phyloP scores from a whole-genome alignment of 2,329 filamentous ascomycete genomes.

The Aspergillus fumigatus region DNA sequence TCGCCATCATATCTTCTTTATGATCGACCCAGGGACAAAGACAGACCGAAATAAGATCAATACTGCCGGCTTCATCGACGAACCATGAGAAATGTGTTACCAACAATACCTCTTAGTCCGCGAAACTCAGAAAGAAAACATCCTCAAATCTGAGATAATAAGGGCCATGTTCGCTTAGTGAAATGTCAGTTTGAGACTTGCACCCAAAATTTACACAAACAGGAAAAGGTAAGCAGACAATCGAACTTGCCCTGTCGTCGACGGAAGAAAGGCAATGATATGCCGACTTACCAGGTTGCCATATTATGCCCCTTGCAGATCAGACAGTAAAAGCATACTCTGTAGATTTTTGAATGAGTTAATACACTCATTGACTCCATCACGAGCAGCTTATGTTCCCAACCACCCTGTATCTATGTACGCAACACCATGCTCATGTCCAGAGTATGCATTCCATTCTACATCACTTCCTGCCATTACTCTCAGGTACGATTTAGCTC shows the following conservation, averaged over 20 bases:
- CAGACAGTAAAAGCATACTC: neutral
- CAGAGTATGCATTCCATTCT: neutral
- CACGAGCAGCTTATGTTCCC: neutral
- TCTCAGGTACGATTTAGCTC: neutral
- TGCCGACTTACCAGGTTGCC: neutral
- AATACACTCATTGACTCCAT: neutral
- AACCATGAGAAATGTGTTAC: neutral
- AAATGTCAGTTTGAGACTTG: too few species aligned
- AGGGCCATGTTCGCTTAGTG: too few species aligned
- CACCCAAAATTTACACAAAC: neutral
- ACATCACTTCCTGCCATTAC: neutral
- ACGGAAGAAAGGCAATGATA: neutral
- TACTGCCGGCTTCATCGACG: too few species aligned
- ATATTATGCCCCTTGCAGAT: neutral
- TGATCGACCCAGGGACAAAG: neutral
- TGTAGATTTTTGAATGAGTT: neutral
- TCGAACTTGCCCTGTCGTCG: neutral
- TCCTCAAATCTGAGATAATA: neutral
- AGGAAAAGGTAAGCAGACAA: neutral
- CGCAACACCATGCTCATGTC: neutral
- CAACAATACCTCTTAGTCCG: neutral
- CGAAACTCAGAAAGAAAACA: neutral
- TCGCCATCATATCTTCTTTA: neutral
- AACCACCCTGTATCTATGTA: neutral
- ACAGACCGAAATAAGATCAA: neutral